Conservation (phyloP, 164 flowering plant species). For the Umbilicus rupestris region DNA sequence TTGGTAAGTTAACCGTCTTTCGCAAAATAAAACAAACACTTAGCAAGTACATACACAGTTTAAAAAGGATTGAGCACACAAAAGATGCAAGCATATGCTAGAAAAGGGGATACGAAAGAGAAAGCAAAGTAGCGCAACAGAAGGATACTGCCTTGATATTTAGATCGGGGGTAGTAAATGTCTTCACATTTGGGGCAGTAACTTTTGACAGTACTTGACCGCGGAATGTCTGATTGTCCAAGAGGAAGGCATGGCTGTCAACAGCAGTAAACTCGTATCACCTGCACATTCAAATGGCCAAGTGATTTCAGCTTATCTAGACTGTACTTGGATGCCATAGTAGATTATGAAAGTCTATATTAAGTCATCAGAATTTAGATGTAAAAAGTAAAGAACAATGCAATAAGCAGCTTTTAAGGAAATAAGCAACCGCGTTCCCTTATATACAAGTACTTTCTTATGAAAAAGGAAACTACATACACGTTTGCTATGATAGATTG, state of each 20-base stretch:
- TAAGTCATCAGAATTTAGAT: not conserved
- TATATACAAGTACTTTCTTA: too few relatives aligned
- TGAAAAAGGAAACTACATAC: too few relatives aligned
- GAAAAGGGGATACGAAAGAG: not conserved
- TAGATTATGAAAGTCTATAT: not conserved
- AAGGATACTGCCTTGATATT: conserved; percentile 87
- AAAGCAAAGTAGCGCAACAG: not conserved
- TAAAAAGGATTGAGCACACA: too few relatives aligned
- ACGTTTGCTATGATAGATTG: too few relatives aligned
- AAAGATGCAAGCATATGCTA: not conserved
- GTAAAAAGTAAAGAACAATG: not conserved
- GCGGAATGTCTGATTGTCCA: conserved; percentile 67
- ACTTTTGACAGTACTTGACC: conserved; percentile 65
- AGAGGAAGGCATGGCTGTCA: conserved; percentile 79
- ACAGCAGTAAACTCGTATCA: conserved; percentile 66
- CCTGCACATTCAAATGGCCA: conserved; percentile 25
- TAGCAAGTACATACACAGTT: too few relatives aligned
- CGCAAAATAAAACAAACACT: too few relatives aligned
- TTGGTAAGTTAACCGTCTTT: too few relatives aligned
- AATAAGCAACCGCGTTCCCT: too few relatives aligned
- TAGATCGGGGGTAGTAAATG: conserved; percentile 68
- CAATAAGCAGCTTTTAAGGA: too few relatives aligned
- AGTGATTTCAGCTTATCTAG: too few relatives aligned
- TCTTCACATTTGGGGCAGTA: conserved; percentile 79
- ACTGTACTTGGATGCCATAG: not conserved